Evolutionary conservation across 768 basidiomycete species (phyloP), one percentile per base, ranked within the genome.

Genomic region (Phylloporus sp.): DNA sequence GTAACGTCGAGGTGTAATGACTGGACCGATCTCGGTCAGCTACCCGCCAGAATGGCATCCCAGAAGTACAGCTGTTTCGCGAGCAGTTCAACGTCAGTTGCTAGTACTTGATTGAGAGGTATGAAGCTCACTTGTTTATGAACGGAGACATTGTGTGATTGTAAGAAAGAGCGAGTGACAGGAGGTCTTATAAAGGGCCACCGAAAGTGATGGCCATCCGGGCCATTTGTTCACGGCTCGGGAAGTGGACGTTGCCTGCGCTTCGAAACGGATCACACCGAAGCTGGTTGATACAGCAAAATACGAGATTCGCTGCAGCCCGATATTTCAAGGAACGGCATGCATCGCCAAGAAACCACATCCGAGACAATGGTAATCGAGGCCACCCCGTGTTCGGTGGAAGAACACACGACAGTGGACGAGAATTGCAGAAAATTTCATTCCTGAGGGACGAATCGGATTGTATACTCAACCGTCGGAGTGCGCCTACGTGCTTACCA

Each of bases 261-360:
- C 42, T 38, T 37, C 36, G 20, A 20, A 18, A 28, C 49, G 45
- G 59, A 54, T 49, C 42, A 42, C 26, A 24, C 37, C 24, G 38
- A 37, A 44, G 20, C 8, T 17, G 18, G 9, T 10, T 20, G 14
- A 52, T 62, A 60, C 58, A 62, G 58, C 53, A 62, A 44, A 24
- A 21, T 13, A 21, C 29, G 32, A 22, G 38, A 32, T 39, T 26
- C 20, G 9, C 39, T 31, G 33, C 36, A 35, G 3, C 1, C 13
- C 18, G 31, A 37, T 21, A 28, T 14, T 11, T 44, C 24, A 27
- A 35, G 23, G 27, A 34, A 36, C 37, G 28, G 5, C 21, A 10
- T 32, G 48, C 52, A 46, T 46, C 24, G 49, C 35, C 31, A 15
- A 39, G 23, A 33, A 20, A 5, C 18, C 29, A 18, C 15, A 4